Base-by-base conservation (phyloP, 805 yeast species). In the Metschnikowia noctiluminum region DNA sequence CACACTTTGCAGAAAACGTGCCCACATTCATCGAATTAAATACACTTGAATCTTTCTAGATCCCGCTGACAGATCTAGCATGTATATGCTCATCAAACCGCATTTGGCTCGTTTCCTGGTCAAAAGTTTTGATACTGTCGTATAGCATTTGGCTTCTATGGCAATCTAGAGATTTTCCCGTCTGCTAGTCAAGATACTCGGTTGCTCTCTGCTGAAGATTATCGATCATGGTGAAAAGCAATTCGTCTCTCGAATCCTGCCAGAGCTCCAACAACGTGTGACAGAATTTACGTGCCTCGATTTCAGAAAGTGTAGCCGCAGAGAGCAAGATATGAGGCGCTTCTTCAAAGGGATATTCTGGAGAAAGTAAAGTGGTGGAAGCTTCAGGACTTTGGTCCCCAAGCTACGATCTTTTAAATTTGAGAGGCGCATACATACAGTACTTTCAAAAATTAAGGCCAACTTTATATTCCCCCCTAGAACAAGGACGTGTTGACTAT, bases 31-130 rank as follows among this genome's bases (percentile, higher is more conserved):
- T 69, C 62, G 46, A 76, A 66, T 42, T 51, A 40, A 12, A 62
- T 55, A 54, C 79, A 75, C 4, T 58, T 48, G 0, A 36, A 45
- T 1, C 87, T 87, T 49, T 76, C 77, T 42, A 63, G 65, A 31
- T 68, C 72, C 21, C 67, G 73, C 52, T 79, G 78, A 58, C 88
- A 83, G 0, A 83, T 80, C n/a, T 76, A 78, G 60, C 87, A 83
- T 3, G 64, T 55, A 51, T 74, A 79, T 7, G 81, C 11, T 50
- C 46, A 6, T 68, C 51, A 52, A 76, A 77, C 11, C 64, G 62
- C 0, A 56, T 45, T 12, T 55, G 46, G 14, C 43, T 27, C 3
- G 58, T 59, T 4, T 49, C n/a, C 12, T 52, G 34, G 48, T 70
- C 62, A 47, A 62, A 62, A 2, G 57, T 50, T 7, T 55, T n/a